Conservation (phyloP, 2,329 filamentous ascomycete species). For the Metarhizium robertsii region DNA sequence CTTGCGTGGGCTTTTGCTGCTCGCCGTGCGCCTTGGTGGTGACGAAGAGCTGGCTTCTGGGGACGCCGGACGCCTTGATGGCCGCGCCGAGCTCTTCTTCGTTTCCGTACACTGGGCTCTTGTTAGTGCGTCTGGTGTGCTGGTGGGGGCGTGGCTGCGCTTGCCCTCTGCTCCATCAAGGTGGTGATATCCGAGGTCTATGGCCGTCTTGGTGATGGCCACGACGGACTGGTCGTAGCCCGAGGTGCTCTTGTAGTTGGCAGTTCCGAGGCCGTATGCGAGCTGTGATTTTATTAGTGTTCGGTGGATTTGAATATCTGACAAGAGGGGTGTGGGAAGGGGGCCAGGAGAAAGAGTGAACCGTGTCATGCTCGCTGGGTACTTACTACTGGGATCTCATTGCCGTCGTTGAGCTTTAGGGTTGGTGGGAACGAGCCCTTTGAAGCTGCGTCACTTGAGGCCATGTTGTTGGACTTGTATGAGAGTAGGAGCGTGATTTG, state of each 20-base stretch:
- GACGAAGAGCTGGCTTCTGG: slow-evolving; percentile 60
- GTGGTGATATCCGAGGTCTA: slow-evolving; percentile 61
- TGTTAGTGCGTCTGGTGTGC: background rate
- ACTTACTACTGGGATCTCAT: slow-evolving; percentile 58
- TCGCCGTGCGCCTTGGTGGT: slow-evolving; percentile 46
- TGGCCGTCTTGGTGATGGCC: slow-evolving; percentile 47
- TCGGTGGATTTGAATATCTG: too few relatives aligned
- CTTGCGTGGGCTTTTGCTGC: slow-evolving; percentile 29
- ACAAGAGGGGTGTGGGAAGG: too few relatives aligned
- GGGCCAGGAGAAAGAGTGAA: too few relatives aligned
- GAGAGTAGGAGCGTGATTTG: background rate
- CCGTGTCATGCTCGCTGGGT: too few relatives aligned
- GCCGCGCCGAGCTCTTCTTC: slow-evolving; percentile 63
- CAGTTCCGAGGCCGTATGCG: slow-evolving; percentile 64
- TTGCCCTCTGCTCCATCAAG: slow-evolving; percentile 65
- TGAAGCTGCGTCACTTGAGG: slow-evolving; percentile 23
- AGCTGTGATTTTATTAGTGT: slow-evolving; percentile 33
- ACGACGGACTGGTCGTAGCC: slow-evolving; percentile 46
- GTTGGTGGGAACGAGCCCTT: slow-evolving; percentile 37
- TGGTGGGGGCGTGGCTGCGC: slow-evolving; percentile 5
- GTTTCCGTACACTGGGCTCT: slow-evolving; percentile 48
- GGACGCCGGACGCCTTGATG: slow-evolving; percentile 56
- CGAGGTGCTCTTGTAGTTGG: slow-evolving; percentile 43
- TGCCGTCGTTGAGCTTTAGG: slow-evolving; percentile 65
- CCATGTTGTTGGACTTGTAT: background rate